Conservation (phyloP, 768 basidiomycete species). For the Pleurotus cornucopiae region DNA sequence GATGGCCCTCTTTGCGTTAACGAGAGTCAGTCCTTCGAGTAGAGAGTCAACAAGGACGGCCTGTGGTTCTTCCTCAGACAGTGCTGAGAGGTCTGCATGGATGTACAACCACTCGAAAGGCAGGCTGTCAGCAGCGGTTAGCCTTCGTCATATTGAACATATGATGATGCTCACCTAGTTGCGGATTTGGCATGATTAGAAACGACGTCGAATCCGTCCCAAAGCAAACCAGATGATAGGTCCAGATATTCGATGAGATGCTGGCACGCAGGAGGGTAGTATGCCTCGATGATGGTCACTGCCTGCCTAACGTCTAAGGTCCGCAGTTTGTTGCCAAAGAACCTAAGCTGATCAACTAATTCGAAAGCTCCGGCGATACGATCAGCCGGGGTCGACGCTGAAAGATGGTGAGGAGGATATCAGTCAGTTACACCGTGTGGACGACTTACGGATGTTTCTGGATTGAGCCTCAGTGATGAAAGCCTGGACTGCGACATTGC, state of each 20-base stretch:
- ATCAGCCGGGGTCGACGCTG: conserved; percentile 33
- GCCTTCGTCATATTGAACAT: neutral
- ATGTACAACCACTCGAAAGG: conserved; percentile 45
- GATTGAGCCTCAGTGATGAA: conserved; percentile 42
- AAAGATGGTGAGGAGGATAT: neutral
- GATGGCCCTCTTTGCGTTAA: conserved; percentile 30
- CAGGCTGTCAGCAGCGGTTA: conserved; percentile 14
- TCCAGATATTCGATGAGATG: conserved; percentile 40
- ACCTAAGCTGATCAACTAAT: conserved; percentile 62
- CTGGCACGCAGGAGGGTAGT: conserved; percentile 38
- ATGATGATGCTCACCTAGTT: conserved; percentile 22
- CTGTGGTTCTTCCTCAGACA: conserved; percentile 24
- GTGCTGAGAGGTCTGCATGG: conserved; percentile 20
- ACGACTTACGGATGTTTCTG: no score
- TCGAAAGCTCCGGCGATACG: conserved; percentile 43
- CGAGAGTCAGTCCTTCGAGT: conserved; percentile 17
- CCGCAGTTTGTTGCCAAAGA: conserved; percentile 32
- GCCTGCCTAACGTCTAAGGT: conserved; percentile 37
- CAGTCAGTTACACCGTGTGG: no score
- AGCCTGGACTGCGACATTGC: conserved; percentile 25
- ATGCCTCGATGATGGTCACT: conserved; percentile 29
- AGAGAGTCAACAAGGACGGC: conserved; percentile 31
- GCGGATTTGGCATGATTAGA: conserved; percentile 18
- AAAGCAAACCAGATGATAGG: conserved; percentile 38
- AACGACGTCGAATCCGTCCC: conserved; percentile 29